Conservation (phyloP, 2,329 filamentous ascomycete genomes). For the Cladophialophora immunda region DNA sequence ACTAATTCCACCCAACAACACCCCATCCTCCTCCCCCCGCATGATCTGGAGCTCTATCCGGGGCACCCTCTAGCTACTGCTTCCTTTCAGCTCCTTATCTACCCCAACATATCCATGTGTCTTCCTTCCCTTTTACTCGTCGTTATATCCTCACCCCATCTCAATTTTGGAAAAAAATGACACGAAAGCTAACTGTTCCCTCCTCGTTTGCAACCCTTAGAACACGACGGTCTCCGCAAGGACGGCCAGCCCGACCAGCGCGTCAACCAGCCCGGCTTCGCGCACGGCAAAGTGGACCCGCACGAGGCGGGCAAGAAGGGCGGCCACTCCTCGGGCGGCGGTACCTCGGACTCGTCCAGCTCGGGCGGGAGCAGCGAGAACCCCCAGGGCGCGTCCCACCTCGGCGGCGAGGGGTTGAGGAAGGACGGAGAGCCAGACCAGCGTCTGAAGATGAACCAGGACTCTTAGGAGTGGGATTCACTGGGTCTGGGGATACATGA, state of each 20-base stretch:
- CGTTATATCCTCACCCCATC: not conserved
- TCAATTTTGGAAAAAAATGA: not conserved
- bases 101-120: too few relatives aligned
- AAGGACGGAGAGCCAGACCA: constrained; percentile 39
- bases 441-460: constrained; percentile 37
- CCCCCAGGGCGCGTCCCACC: constrained; percentile 27
- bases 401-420: constrained; percentile 33
- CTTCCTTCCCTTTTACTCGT: too few relatives aligned
- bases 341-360: constrained; percentile 13
- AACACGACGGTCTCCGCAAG: constrained; percentile 40
- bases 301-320: constrained; percentile 39
- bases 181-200: constrained; percentile 1
- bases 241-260: constrained; percentile 38
- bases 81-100: too few relatives aligned
- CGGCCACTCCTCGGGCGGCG: constrained; percentile 30
- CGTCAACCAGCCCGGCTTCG: constrained; percentile 35
- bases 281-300: constrained; percentile 40
- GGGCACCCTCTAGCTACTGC: not conserved
- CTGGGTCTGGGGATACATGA: not conserved
- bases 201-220: constrained; percentile 5
- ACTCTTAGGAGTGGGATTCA: not conserved
- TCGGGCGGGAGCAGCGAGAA: constrained; percentile 16
- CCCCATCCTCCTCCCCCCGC: not conserved
- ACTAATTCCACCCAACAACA: not conserved
- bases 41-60: not conserved